A percentile compares a stretch with the other conserved stretches of the same genome.
phyloP scores from a whole-genome alignment of 139 green algal genomes.

The Chlamydomonas schloesseri region DNA sequence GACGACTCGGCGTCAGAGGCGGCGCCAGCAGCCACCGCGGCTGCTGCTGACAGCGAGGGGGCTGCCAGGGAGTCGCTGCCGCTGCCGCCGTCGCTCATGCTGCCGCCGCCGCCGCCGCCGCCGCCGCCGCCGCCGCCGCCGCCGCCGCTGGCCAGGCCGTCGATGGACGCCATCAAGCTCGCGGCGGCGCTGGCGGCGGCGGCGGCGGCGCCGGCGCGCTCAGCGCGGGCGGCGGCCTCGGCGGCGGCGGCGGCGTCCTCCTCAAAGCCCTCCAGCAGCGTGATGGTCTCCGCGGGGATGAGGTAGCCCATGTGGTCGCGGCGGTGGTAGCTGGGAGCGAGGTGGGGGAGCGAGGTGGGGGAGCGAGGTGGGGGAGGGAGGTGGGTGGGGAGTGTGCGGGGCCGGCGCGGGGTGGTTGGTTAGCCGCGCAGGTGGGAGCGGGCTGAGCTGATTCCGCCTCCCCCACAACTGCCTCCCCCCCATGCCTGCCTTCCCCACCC shows the following conservation, averaged over 20 bases:
- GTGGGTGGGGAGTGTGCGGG: background rate
- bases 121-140: too few species aligned
- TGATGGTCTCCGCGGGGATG: slow-evolving; percentile 61
- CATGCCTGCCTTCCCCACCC: too few species aligned
- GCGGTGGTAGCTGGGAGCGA: slow-evolving; percentile 69
- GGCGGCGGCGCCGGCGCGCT: background rate
- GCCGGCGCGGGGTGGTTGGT: too few species aligned
- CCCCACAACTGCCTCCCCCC: too few species aligned
- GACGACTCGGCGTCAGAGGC: too few species aligned
- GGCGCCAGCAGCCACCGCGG: too few species aligned
- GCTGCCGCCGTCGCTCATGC: too few species aligned
- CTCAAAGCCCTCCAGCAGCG: slow-evolving; percentile 70
- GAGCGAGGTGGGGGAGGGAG: too few species aligned
- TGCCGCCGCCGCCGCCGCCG: background rate
- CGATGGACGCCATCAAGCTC: background rate
- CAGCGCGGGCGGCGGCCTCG: background rate
- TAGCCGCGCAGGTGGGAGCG: background rate
- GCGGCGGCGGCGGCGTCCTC: slow-evolving; percentile 44
- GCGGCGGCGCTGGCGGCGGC: background rate
- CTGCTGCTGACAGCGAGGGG: too few species aligned
- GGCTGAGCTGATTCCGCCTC: too few species aligned
- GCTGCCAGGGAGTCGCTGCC: too few species aligned
- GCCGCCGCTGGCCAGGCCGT: background rate
- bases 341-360: too few species aligned
- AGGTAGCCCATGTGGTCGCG: slow-evolving; percentile 70